Base-by-base conservation (phyloP, 2,329 filamentous ascomycete species). In the Diaporthe australafricana region DNA sequence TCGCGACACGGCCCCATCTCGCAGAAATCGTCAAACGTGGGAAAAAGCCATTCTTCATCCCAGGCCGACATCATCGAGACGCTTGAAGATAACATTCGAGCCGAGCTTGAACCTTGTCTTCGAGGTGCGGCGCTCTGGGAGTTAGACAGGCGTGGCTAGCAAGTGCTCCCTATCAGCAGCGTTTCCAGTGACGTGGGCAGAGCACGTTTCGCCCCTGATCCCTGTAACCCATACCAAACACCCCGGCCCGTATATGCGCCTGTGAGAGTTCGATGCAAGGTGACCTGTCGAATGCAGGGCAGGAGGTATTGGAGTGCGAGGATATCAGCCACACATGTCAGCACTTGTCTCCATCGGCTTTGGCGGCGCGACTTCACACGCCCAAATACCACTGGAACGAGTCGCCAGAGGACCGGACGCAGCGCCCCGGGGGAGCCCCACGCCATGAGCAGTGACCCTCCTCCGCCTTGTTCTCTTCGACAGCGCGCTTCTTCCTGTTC, bases 221-320 rank as follows among this genome's bases (percentile, higher is more conserved):
- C 42, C 57, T 48, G 57, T 25, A 25, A 11, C 27, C 27, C n/a
- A 35, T 48, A 63, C 20, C 42, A 7, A 35, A 22, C 6, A 63
- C 57, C 57, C 57, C 57, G 11, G 57, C 57, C 57, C 57, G 57
- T 63, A 63, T 63, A 63, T 63, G 57, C 57, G 42, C 57, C 38
- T 63, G 42, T 32, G 27, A 22, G 48, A 22, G 42, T 48, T 48
- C 20, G 42, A 63, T 48, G 57, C 57, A 63, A 35, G 42, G 57
- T 63, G 57, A 63, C 57, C 57, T 63, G 57, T 63, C 57, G 57
- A 25, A 17, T 48, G 57, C 42, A 25, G 57, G 17, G 57, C 57
- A 48, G 27, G 57, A 25, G 56, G 27, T 25, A 12, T 12, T 63
- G 8, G 42, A 35, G 12, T 48, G 57, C 57, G 57, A 63, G 57